Evolutionary conservation across 306 rosid genomes (phyloP), one percentile per base, ranked within the genome.

Genomic region (Castanea crenata): DNA sequence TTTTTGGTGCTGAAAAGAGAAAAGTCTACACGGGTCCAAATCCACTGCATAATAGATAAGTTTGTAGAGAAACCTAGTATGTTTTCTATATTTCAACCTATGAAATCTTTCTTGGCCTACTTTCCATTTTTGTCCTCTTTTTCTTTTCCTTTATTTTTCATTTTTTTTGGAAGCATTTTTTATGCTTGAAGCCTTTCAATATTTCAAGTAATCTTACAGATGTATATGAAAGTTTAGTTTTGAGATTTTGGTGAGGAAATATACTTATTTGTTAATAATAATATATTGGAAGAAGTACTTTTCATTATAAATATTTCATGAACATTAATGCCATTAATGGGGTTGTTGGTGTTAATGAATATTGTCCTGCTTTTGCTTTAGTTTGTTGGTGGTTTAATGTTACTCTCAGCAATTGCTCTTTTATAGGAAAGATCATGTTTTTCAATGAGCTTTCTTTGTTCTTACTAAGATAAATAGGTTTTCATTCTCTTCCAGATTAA

Each of bases 11-110:
- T 76, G 92, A 91, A 10, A 87, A 89, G 90, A 93, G 98, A 76
- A 90, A 90, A 81, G 90, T 93, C 61, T 88, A 88, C 87, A 93
- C 98, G 29, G 98, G 98, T 71, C 98, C 98, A 51, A 93, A 93
- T 76, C 98, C 98, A 88, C 89, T 93, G 61, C 98, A 93, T 72
- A 93, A 93, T 90, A 91, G 97, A 91, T 91, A 86, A 91, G 89
- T 87, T 80, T 25, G 65, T 79, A 69, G 72, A 74, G 74, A 59
- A n/a, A 44, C 32, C 49, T 32, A 56, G 16, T n/a, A 2, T 15
- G 52, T 63, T 65, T 41, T 83, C 54, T 76, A 71, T 83, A 58
- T 51, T 76, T 76, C 74, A 35, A 58, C 18, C 51, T 62, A 57
- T 73, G 46, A 38, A 29, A 49, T 18, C 68, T 76, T 80, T 69